Conservation (phyloP, 768 basidiomycete species). For the Kwoniella dendrophila region DNA sequence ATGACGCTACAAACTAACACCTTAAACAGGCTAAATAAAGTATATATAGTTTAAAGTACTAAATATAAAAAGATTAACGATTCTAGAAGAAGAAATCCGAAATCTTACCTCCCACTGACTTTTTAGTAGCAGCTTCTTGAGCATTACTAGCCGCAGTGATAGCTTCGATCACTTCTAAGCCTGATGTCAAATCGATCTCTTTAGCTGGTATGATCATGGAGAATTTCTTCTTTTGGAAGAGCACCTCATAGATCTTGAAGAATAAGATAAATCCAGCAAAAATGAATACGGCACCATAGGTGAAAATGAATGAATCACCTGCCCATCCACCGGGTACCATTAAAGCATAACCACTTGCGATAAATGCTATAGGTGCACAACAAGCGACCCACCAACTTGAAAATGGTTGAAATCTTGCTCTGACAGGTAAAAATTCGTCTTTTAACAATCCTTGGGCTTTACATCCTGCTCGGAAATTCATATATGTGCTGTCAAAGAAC, state of each 20-base stretch:
- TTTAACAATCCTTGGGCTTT: slow-evolving; percentile 31
- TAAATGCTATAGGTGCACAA: slow-evolving; percentile 18
- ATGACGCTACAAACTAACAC: no score
- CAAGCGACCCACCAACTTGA: slow-evolving; percentile 22
- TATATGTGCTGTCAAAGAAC: slow-evolving; percentile 20
- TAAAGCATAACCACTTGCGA: slow-evolving; percentile 30
- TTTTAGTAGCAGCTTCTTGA: slow-evolving; percentile 6
- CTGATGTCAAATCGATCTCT: slow-evolving; percentile 29
- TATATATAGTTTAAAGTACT: no score
- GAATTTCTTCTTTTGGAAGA: not conserved
- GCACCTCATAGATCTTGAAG: slow-evolving; percentile 22
- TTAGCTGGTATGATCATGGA: slow-evolving; percentile 12
- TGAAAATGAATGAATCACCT: slow-evolving; percentile 27
- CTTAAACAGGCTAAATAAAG: no score
- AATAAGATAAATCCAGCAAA: slow-evolving; percentile 21
- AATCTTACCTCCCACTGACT: slow-evolving; percentile 11
- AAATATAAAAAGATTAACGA: no score
- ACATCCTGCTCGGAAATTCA: slow-evolving; percentile 41
- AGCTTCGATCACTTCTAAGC: slow-evolving; percentile 25
- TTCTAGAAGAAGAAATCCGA: slow-evolving; percentile 23
- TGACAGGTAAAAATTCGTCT: slow-evolving; percentile 19
- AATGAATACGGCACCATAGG: slow-evolving; percentile 31
- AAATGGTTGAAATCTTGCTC: slow-evolving; percentile 19
- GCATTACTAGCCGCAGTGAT: slow-evolving; percentile 19
- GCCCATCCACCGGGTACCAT: slow-evolving; percentile 21